Base-by-base conservation (phyloP, 129 eudicot genomes). In the Chrysanthemum makinoi region DNA sequence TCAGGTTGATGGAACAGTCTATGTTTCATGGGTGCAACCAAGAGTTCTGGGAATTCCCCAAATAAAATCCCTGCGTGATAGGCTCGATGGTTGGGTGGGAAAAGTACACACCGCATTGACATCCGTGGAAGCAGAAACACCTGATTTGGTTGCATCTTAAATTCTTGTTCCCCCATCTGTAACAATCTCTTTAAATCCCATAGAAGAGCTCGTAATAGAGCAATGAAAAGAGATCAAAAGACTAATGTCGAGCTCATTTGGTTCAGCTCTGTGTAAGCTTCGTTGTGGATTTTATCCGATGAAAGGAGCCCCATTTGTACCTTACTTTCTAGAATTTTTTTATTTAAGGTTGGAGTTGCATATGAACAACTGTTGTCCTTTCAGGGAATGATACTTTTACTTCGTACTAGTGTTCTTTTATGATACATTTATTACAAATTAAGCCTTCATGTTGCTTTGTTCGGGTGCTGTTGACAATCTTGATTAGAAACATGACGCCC, bases 11-110 rank as follows among this genome's bases (percentile, higher is more conserved):
- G 96, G 91, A 54, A 92, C 96, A 0, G 95, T 92, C 35, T 86
- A 89, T 35, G 91, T 92, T 4, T 92, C 98, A 2, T 92, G 98
- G 98, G 98, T 92, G 68, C 98, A 92, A 74, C 98, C 98, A 3
- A 75, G 98, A 78, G 98, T 92, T 68, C 67, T 92, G 82, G 98
- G 96, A 9, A 85, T 92, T 54, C 56, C 85, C 15, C 98, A 92
- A 75, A 85, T 92, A 73, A 89, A 85, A 63, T 81, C 98, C 5
- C 70, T 92, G 81, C 88, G 98, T 68, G 96, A 89, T 68, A 81
- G 95, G 69, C 80, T 92, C 71, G 98, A 89, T 77, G 78, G 62
- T 61, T 92, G 98, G 98, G 85, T 92, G 68, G 96, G 79, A 19
- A 92, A 92, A 66, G 98, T 92, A 24, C 89, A 86, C 87, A 87